These are phyloP conservation scores for Colletotrichum plurivorum DNA, from an alignment of 2,329 filamentous ascomycete species.

Conservation along the genomic window DNA sequence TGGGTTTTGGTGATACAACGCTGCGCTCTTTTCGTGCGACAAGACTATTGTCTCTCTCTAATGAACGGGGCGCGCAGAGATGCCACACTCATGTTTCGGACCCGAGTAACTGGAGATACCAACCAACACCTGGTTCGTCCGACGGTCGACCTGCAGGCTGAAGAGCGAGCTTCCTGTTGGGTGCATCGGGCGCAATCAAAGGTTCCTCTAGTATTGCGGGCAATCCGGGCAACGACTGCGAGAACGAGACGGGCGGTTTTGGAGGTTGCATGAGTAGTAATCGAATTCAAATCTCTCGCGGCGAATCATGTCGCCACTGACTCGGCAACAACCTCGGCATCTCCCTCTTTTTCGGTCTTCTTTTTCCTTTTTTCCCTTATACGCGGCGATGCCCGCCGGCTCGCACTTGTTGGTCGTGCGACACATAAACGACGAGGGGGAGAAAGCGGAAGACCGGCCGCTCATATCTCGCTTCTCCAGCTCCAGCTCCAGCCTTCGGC, in stretches of 20 bases:
- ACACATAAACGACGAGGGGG: neutral
- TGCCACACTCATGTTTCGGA: constrained; percentile 10
- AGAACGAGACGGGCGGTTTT: neutral
- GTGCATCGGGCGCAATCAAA: constrained; percentile 23
- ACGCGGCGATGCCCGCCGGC: neutral
- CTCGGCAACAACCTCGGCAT: constrained; percentile 26
- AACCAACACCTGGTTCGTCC: constrained; percentile 6
- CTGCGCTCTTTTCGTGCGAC: too few relatives aligned
- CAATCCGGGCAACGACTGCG: too few relatives aligned
- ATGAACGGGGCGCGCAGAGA: neutral
- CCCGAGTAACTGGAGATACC: constrained; percentile 26
- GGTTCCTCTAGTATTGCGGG: constrained; percentile 3
- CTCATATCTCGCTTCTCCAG: neutral
- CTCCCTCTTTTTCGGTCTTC: neutral
- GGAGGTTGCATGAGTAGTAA: neutral
- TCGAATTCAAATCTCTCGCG: neutral
- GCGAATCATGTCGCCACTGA: constrained; percentile 18
- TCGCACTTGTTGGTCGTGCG: neutral
- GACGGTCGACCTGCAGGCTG: neutral
- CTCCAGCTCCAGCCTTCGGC: neutral
- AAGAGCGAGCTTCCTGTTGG: constrained; percentile 16
- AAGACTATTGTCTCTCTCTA: too few relatives aligned
- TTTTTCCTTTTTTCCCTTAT: too few relatives aligned
- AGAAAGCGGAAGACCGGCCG: neutral
- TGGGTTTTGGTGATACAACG: neutral